These are phyloP conservation scores for Salix exigua DNA, from an alignment of 345 rosid genomes.

Conservation along the genomic window DNA sequence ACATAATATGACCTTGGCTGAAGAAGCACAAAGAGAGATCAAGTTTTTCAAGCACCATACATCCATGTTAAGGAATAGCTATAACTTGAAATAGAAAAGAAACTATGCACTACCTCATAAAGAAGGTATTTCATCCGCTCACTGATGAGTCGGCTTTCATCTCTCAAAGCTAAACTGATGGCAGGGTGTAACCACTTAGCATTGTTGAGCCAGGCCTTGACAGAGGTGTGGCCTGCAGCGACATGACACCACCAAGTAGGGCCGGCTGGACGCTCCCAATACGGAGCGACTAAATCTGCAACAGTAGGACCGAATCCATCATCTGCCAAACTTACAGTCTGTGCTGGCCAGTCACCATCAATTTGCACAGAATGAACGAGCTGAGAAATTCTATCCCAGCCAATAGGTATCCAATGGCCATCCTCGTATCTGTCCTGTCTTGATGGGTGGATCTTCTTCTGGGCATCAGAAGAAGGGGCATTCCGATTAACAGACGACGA, in stretches of 20 bases:
- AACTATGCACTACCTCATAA: conserved; percentile 56
- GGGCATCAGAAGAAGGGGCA: conserved; percentile 36
- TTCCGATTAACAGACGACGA: conserved; percentile 18
- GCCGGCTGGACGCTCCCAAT: conserved; percentile 89
- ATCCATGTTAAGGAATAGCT: no score
- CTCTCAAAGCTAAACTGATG: conserved; percentile 77
- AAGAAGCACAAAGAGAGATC: neutral
- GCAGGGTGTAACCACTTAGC: conserved; percentile 99
- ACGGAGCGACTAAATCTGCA: conserved; percentile 92
- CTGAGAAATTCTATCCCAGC: conserved; percentile 82
- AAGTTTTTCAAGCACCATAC: neutral
- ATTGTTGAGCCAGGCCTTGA: conserved; percentile 59
- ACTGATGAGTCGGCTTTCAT: conserved; percentile 80
- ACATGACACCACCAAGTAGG: conserved; percentile 97
- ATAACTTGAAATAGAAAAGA: neutral
- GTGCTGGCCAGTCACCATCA: conserved; percentile 58
- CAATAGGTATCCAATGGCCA: conserved; percentile 81
- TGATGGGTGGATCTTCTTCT: conserved; percentile 28
- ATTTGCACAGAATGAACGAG: conserved; percentile 63
- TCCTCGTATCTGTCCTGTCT: conserved; percentile 55
- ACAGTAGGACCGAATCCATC: conserved; percentile 61
- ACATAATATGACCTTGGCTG: neutral
- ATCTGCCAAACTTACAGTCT: conserved; percentile 44
- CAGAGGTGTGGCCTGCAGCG: conserved; percentile 52
- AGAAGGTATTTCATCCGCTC: conserved; percentile 92